Evolutionary conservation across 306 rosid species (phyloP), one percentile per base, ranked within the genome.

Genomic region (Gastrolobium bilobum): DNA sequence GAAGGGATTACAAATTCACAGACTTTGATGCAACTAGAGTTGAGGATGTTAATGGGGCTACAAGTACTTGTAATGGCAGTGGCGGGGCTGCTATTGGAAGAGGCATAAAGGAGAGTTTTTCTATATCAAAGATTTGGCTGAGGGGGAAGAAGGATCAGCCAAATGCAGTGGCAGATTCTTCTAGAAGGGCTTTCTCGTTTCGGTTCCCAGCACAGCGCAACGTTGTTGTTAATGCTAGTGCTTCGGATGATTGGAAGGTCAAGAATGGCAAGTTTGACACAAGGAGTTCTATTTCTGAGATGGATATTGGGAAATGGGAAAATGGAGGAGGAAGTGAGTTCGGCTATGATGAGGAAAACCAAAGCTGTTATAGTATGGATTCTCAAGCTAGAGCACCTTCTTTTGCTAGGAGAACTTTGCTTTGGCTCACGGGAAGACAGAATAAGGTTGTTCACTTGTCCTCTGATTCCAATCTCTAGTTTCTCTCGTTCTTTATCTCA

Each of bases 371-470:
- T 72, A 95, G 97, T 73, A 71, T 87, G 83, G 99, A 95, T 79
- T 95, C 90, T 59, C 92, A 91, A 74, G 73, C 88, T 26, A 95
- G 89, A 50, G 88, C 89, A 2, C 93, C 97, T 43, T 96, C 98
- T 38, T 96, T 96, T 52, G 96, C 99, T 3, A 90, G 95, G 69
- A 91, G 84, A 81, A 93, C 98, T 67, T 86, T 96, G 79, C 88
- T 90, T 79, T 96, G 98, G 99, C 94, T 96, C 1, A 84, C 88
- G 40, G 98, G 98, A 71, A 91, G 79, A 86, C 97, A 90, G 84
- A 93, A 88, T 74, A 96, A 93, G 91, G 97, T 93, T 81, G 90
- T 91, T 79, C 92, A 95, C 64, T 93, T 96, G 11, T 84, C 89
- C 38, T 82, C 79, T 37, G 73, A 74, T 86, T 90, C 98, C 71